Conservation (phyloP, 371 early-diverging fungal genomes). For the Blastocladiella emersonii region DNA sequence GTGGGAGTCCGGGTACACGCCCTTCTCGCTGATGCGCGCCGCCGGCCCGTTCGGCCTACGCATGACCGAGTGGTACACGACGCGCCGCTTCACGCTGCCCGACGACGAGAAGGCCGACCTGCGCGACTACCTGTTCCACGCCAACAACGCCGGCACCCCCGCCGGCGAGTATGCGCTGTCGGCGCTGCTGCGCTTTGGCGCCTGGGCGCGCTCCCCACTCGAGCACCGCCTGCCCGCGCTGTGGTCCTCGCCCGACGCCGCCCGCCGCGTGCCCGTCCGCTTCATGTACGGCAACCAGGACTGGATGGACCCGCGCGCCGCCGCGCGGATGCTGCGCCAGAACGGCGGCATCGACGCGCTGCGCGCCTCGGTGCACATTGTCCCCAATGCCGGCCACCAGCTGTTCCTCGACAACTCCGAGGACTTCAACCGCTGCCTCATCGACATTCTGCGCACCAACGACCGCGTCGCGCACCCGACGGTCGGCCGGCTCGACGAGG, state of each 20-base stretch:
- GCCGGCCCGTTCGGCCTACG: slow-evolving; percentile 65
- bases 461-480: too few species aligned
- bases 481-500: too few species aligned
- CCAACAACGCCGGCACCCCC: slow-evolving; percentile 49
- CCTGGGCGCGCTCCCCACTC: slow-evolving; percentile 69
- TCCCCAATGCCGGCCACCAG: slow-evolving; percentile 59
- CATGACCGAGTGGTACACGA: slow-evolving; percentile 51
- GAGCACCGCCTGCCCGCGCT: slow-evolving; percentile 46
- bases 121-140: slow-evolving; percentile 49
- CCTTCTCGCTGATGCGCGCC: slow-evolving; percentile 63
- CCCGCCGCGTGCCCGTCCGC: slow-evolving; percentile 44
- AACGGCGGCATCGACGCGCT: slow-evolving; percentile 40
- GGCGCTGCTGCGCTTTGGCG: slow-evolving; percentile 57
- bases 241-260: background rate
- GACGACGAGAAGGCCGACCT: slow-evolving; percentile 28
- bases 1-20: slow-evolving; percentile 64
- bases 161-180: slow-evolving; percentile 67
- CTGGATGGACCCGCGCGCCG: slow-evolving; percentile 85
- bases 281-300: slow-evolving; percentile 73
- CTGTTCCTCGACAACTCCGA: slow-evolving; percentile 79
- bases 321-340: slow-evolving; percentile 34
- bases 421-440: too few species aligned
- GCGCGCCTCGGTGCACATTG: slow-evolving; percentile 22
- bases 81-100: slow-evolving; percentile 47
- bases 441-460: too few species aligned